Conservation (phyloP, 2,329 filamentous ascomycete species). For the Exophiala aquamarina region DNA sequence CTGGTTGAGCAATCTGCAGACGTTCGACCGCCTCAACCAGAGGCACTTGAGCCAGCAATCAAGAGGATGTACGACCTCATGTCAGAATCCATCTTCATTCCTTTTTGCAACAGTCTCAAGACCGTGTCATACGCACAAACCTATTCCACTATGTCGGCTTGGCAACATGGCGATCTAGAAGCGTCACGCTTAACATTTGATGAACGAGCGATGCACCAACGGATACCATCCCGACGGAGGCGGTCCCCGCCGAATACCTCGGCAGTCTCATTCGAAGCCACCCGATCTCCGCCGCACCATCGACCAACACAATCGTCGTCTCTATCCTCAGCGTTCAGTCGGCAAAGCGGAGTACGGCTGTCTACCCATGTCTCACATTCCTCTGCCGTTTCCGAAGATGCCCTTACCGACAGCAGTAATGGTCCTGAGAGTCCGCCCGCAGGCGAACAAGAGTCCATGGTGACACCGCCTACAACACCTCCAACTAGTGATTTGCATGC, state of each 20-base stretch:
- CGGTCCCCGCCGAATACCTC: constrained; percentile 31
- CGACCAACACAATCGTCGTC: constrained; percentile 34
- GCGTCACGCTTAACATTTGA: constrained; percentile 30
- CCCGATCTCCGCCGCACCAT: constrained; percentile 28
- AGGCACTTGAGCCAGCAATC: constrained; percentile 76
- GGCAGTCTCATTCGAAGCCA: constrained; percentile 21
- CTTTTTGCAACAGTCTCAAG: constrained; percentile 74
- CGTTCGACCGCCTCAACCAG: constrained; percentile 67
- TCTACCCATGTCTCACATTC: constrained; percentile 35
- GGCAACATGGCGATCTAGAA: constrained; percentile 38
- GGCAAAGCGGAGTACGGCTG: constrained; percentile 32
- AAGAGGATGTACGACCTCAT: constrained; percentile 91
- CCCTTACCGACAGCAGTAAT: constrained; percentile 48
- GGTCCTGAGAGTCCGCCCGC: constrained; percentile 42
- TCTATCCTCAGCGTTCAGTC: constrained; percentile 35
- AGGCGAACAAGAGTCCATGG: constrained; percentile 38
- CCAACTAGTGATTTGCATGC: constrained; percentile 42
- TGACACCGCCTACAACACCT: constrained; percentile 53
- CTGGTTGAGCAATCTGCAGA: constrained; percentile 65
- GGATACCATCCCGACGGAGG: constrained; percentile 15
- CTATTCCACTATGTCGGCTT: constrained; percentile 40
- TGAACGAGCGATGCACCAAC: constrained; percentile 20
- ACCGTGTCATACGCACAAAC: constrained; percentile 48
- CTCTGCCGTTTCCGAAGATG: constrained; percentile 39
- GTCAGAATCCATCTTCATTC: constrained; percentile 93